Conservation (phyloP, 805 yeast genomes). For the Candida peoriensis region DNA sequence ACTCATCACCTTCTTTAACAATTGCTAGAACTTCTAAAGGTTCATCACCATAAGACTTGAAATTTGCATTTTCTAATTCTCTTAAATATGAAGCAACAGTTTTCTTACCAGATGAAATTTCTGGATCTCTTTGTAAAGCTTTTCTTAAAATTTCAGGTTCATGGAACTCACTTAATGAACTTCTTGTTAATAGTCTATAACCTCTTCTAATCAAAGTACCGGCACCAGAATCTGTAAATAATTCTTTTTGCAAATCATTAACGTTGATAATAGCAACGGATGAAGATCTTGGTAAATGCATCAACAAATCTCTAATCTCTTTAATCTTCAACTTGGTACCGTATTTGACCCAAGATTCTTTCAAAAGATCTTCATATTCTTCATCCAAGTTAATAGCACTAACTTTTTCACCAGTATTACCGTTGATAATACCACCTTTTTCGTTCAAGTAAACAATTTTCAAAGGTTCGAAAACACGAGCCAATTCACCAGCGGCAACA, state of each 20-base stretch:
- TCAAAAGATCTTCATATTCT: slow-evolving; percentile 85
- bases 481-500: slow-evolving; percentile 97
- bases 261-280: slow-evolving; percentile 97
- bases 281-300: slow-evolving; percentile 92
- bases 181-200: slow-evolving; percentile 73
- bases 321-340: slow-evolving; percentile 97
- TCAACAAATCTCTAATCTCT: slow-evolving; percentile 91
- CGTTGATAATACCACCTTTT: slow-evolving; percentile 95
- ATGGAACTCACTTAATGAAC: slow-evolving; percentile 60
- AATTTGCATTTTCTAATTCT: slow-evolving; percentile 53
- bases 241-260: slow-evolving; percentile 90
- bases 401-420: slow-evolving; percentile 84
- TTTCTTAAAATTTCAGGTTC: slow-evolving; percentile 73
- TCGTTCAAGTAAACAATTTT: slow-evolving; percentile 95
- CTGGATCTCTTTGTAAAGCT: slow-evolving; percentile 74
- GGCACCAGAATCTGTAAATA: slow-evolving; percentile 98
- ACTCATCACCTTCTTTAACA: slow-evolving; percentile 47
- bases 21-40: slow-evolving; percentile 93
- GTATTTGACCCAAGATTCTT: slow-evolving; percentile 96
- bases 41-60: slow-evolving; percentile 89
- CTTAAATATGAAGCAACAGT: slow-evolving; percentile 81
- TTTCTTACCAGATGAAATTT: slow-evolving; percentile 60
- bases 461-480: slow-evolving; percentile 93
- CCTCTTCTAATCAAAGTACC: slow-evolving; percentile 99
- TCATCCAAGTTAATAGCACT: slow-evolving; percentile 91